Percentiles rank a stretch among this genome's conserved stretches.
Conservation (phyloP, 1,284 basidiomycete species). For the Gomphus bonarii region DNA sequence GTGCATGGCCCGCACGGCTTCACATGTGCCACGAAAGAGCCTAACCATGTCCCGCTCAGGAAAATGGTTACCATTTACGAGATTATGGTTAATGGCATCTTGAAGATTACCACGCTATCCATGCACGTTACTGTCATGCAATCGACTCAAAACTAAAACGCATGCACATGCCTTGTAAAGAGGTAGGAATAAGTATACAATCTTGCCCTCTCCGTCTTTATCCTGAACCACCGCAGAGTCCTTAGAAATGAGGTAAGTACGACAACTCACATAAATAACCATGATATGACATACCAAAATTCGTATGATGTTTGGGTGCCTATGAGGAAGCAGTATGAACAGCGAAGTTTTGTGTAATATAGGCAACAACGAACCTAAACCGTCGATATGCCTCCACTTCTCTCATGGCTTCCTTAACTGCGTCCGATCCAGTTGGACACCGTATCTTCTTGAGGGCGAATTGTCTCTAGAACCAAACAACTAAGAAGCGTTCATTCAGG, state of each 20-base stretch:
- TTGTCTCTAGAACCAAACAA: conserved; percentile 43
- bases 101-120: conserved; percentile 82
- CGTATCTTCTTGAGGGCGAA: conserved; percentile 94
- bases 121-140: conserved; percentile 18
- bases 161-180: conserved; percentile 57
- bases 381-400: conserved; percentile 87
- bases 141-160: background rate
- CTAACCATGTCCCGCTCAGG: conserved; percentile 83
- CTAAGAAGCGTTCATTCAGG: background rate
- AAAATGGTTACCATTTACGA: conserved; percentile 76
- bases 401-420: conserved; percentile 77
- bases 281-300: conserved; percentile 45
- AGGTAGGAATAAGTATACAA: conserved; percentile 90
- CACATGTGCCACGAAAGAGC: conserved; percentile 89
- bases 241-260: conserved; percentile 24
- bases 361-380: conserved; percentile 52
- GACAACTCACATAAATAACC: background rate
- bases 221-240: conserved; percentile 95
- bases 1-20: conserved; percentile 92
- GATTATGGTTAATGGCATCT: conserved; percentile 85
- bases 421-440: conserved; percentile 73
- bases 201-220: conserved; percentile 84
- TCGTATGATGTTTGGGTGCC: conserved; percentile 84
- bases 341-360: background rate
- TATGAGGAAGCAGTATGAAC: conserved; percentile 21